Evolutionary conservation across 768 basidiomycete genomes (phyloP), one percentile per base, ranked within the genome.

Genomic region (Lactifluus rugatus): DNA sequence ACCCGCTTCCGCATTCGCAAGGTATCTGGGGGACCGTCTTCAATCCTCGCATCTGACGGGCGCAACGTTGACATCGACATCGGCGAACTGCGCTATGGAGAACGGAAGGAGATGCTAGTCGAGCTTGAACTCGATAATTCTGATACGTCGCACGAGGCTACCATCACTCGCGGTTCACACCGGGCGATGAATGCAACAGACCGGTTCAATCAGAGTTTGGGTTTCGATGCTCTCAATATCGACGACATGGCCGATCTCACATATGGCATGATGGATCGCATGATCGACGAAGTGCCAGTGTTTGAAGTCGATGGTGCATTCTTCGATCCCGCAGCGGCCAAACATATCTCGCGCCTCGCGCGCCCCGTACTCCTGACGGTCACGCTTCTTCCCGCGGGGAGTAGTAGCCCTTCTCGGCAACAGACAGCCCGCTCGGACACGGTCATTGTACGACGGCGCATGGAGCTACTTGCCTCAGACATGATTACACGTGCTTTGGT

Each of bases 211-310:
- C 84, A 85, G 67, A 84, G 86, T 62, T 81, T 93, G 81, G 90
- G 89, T 17, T 75, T 93, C 56, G 89, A 90, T 59, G 74, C 85
- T 48, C 70, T 89, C 14, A 70, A 80, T 11, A 86, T 90, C 47
- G 87, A 84, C 2, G 90, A 91, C 61, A 63, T 80, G 13, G 73
- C 79, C 2, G 85, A 89, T 69, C 84, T 93, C 63, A 79, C 83
- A 51, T 89, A 91, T 58, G 91, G 92, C 34, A 90, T 93, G 88
- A 91, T 93, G 87, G 92, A 93, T 63, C 78, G 87, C 47, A 89
- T 97, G 89, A 93, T 96, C 47, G 96, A 99, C 67, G 96, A 99
- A 66, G 89, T 96, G 10, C 96, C 95, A 1, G 89, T 97, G 10
- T 82, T 95, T 50, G 94, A 98, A 70, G 90, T 97, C 14, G 94